phyloP scores from a whole-genome alignment of 2,329 filamentous ascomycete genomes.

The Fusarium sterilihyphosum region DNA sequence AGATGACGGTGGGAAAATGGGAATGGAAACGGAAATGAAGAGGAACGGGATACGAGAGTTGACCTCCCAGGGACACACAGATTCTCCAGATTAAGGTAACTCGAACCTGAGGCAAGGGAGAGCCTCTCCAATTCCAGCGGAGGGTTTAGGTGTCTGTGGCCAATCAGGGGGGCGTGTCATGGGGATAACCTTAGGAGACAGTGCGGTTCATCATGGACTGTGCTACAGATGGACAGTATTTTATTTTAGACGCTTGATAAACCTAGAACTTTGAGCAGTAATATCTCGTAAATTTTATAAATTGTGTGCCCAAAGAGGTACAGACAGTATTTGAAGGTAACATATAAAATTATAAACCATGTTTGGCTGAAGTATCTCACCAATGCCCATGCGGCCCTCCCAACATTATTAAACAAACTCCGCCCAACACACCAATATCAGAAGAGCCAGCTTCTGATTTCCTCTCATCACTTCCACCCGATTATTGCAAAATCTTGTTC shows the following conservation, averaged over 20 bases:
- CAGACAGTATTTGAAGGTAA: not conserved
- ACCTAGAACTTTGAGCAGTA: not conserved
- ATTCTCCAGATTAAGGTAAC: not conserved
- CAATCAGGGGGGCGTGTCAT: slow-evolving; percentile 15
- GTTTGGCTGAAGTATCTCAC: not conserved
- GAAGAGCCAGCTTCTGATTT: slow-evolving; percentile 21
- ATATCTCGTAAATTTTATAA: not conserved
- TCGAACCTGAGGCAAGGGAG: slow-evolving; percentile 31
- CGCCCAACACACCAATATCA: not conserved
- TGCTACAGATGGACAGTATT: not conserved
- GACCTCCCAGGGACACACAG: slow-evolving; percentile 15
- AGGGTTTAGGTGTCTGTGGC: slow-evolving; percentile 6
- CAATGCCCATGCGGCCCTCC: not conserved
- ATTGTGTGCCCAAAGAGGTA: not conserved
- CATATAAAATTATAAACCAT: not conserved
- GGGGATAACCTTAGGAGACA: not conserved
- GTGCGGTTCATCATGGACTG: slow-evolving; percentile 12
- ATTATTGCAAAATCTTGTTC: not conserved
- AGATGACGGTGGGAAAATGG: slow-evolving; percentile 6
- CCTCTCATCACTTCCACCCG: not conserved
- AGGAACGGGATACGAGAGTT: slow-evolving; percentile 25
- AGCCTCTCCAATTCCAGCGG: slow-evolving; percentile 23
- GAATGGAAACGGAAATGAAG: slow-evolving; percentile 8
- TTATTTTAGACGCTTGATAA: not conserved
- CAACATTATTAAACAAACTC: not conserved